Conservation (phyloP, 2,329 filamentous ascomycete genomes). For the Sporothrix mexicana region DNA sequence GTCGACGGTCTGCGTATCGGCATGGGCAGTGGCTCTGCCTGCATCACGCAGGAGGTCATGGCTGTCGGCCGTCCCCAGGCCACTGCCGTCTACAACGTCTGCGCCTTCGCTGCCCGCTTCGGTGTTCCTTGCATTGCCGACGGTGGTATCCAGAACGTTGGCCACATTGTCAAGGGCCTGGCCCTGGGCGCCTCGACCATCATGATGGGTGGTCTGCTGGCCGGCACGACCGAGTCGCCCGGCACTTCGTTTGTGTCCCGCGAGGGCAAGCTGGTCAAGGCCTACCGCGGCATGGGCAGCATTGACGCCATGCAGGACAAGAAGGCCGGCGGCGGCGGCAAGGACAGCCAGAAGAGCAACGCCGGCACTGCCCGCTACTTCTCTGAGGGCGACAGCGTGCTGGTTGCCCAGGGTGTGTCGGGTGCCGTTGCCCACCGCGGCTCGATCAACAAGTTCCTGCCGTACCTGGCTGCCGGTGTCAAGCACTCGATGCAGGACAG, state of each 20-base stretch:
- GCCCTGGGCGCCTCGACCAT: constrained; percentile 92
- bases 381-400: constrained; percentile 91
- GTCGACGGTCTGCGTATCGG: constrained; percentile 97
- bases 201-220: constrained; percentile 99
- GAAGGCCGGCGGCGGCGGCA: constrained; percentile 79
- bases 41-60: constrained; percentile 99
- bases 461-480: constrained; percentile 91
- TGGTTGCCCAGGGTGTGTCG: constrained; percentile 96
- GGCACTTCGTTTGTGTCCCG: constrained; percentile 95
- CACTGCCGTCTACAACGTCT: constrained; percentile 87
- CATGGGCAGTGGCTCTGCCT: constrained; percentile 97
- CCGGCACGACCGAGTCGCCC: constrained; percentile 95
- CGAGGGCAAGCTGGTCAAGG: constrained; percentile 98
- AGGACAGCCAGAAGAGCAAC: constrained; percentile 80
- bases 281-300: constrained; percentile 97
- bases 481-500: constrained; percentile 98
- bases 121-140: constrained; percentile 98
- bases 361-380: constrained; percentile 98
- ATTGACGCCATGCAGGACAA: constrained; percentile 99
- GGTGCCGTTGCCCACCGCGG: constrained; percentile 81
- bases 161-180: constrained; percentile 98
- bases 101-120: constrained; percentile 86
- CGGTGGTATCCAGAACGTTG: constrained; percentile 96
- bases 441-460: constrained; percentile 92
- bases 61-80: constrained; percentile 96